Base-by-base conservation (phyloP, 192 early-diverging fungal genomes). In the Coemansia aciculifera region DNA sequence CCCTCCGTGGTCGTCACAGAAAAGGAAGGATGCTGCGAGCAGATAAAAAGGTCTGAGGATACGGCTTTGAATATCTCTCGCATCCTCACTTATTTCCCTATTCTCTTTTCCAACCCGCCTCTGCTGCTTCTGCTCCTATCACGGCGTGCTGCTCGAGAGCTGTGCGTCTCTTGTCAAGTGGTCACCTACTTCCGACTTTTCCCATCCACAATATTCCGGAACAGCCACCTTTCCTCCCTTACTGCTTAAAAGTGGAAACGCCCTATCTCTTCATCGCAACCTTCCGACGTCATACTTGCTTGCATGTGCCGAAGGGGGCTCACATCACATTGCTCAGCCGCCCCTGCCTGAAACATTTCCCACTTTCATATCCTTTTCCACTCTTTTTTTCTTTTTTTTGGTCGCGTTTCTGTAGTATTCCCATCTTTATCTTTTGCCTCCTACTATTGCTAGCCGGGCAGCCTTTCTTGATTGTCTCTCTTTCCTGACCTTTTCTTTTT, bases 261-360 rank as follows among this genome's bases (percentile, higher is more conserved):
- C 39, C 34, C 39, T 40, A 15, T 40, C 39, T 21, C 46, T 8
- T 23, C 46, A 48, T 9, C 46, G 42, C 42, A 44, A 44, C 42
- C 12, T 17, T 54, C 27, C 27, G 27, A 56, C 54, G 54, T 56
- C 54, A 56, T 56, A n/a, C 21, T 24, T 51, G 23, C 21, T 24
- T 51, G 48, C 48, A 51, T 11, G 44, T 24, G 48, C 48, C 44
- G 44, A 8, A 24, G 23, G 48, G 23, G 48, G 48, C 54, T 13
- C 29, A 56, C 27, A 56, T 56, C 54, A 56, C 54, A 24, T 52
- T 52, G 51, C 24, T 52, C 51, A 29, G 51, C 51, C 51, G 8
- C 51, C 46, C 24, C n/a, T n/a, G 23, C 9, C 54, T 6, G 54
- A 31, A 34, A 17, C 29, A 1, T 56, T 31, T 29, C 23, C 10